Conservation (phyloP, 139 green algal genomes). For the Bryopsis sp. region DNA sequence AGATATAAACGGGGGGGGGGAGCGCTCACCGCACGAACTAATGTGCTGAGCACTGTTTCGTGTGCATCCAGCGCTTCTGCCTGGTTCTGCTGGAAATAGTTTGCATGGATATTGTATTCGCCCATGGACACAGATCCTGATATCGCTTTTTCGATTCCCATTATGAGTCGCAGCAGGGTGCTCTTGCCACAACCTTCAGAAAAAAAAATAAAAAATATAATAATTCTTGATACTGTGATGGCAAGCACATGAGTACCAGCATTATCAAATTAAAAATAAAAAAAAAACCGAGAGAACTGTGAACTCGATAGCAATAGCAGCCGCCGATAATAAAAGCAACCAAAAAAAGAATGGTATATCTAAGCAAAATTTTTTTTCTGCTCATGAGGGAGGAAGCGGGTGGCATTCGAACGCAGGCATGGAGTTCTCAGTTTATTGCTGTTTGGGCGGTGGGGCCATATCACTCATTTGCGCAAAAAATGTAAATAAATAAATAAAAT, state of each 20-base stretch:
- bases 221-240: not conserved
- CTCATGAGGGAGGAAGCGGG: no score
- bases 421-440: no score
- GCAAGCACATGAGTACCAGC: not conserved
- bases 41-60: slow-evolving; percentile 76
- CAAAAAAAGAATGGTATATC: no score
- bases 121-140: slow-evolving; percentile 51
- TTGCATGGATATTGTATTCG: slow-evolving; percentile 73
- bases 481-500: no score
- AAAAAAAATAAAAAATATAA: not conserved
- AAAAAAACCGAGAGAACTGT: not conserved
- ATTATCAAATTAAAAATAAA: no score
- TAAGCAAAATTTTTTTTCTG: no score
- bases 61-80: slow-evolving; percentile 85
- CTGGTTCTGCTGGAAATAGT: slow-evolving; percentile 98
- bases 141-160: slow-evolving; percentile 75
- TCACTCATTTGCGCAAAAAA: no score
- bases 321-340: no score
- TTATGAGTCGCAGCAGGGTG: slow-evolving; percentile 92
- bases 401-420: no score
- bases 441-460: no score
- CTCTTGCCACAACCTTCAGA: slow-evolving; percentile 65
- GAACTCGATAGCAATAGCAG: not conserved
- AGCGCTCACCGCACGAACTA: slow-evolving; percentile 54
- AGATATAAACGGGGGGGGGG: no score